Conservation (phyloP, 257 asterid genomes). For the Echium plantagineum region DNA sequence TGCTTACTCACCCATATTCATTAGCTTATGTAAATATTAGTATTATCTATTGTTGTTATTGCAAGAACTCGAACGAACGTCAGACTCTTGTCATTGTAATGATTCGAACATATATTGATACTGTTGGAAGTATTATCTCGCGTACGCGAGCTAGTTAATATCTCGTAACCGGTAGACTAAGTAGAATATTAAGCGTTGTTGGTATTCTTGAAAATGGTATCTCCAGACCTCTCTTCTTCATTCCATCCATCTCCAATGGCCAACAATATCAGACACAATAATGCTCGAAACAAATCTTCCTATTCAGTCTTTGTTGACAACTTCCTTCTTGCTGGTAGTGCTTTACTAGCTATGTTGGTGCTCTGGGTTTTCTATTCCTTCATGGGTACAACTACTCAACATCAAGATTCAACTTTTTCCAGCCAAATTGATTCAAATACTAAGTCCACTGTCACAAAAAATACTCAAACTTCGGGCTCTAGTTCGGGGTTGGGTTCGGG, state of each 20-base stretch:
- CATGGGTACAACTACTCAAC: conserved; percentile 16
- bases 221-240: conserved; percentile 21
- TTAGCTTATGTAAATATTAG: too few species aligned
- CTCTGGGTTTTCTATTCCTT: conserved; percentile 56
- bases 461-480: too few species aligned
- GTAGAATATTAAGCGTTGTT: not conserved
- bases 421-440: not conserved
- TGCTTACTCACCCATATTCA: not conserved
- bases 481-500: conserved; percentile 2
- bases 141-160: too few species aligned
- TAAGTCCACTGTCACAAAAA: too few species aligned
- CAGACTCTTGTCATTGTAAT: too few species aligned
- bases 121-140: too few species aligned
- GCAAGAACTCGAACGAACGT: too few species aligned
- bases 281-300: conserved; percentile 25
- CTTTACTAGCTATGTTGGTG: conserved; percentile 30
- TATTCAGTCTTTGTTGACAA: conserved; percentile 29
- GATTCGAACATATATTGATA: too few species aligned
- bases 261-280: conserved; percentile 15
- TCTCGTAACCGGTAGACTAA: too few species aligned
- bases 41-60: too few species aligned
- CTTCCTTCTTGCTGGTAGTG: conserved; percentile 35
- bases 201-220: conserved; percentile 20
- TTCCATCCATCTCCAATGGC: conserved; percentile 32
- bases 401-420: conserved; percentile 12